phyloP scores from a whole-genome alignment of 164 flowering plant species.

The Aristolochia californica region DNA sequence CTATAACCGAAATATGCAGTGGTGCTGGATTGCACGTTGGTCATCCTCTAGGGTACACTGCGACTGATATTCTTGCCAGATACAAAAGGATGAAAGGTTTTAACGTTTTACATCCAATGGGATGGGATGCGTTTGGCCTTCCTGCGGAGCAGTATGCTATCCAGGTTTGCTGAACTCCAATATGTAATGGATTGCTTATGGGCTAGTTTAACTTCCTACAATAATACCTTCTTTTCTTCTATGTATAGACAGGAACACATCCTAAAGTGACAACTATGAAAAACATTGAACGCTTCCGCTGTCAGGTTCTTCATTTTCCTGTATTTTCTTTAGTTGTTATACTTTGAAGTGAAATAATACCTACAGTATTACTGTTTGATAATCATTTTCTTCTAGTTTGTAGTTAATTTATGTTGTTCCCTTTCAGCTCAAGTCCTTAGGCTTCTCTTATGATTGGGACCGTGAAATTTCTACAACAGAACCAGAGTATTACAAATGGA shows the following conservation, averaged over 20 bases:
- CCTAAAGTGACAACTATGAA: constrained; percentile 74
- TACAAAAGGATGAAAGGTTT: constrained; percentile 90
- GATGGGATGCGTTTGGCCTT: constrained; percentile 99
- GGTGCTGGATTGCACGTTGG: constrained; percentile 98
- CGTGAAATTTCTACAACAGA: constrained; percentile 92
- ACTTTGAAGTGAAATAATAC: neutral
- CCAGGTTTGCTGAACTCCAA: constrained; percentile 32
- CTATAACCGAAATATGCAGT: constrained; percentile 42
- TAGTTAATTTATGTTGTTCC: constrained; percentile 7
- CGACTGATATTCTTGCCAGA: constrained; percentile 90
- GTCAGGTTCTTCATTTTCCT: constrained; percentile 48
- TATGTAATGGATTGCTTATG: too few species aligned
- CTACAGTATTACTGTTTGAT: neutral
- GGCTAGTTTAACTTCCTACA: too few species aligned
- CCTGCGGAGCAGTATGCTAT: constrained; percentile 99
- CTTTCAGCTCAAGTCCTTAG: constrained; percentile 77
- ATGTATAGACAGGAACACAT: constrained; percentile 85
- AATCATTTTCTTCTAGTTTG: neutral
- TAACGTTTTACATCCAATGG: constrained; percentile 99
- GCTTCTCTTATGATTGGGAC: constrained; percentile 98
- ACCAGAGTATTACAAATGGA: constrained; percentile 93
- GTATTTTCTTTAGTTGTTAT: neutral
- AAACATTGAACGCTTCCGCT: constrained; percentile 75
- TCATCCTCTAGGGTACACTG: constrained; percentile 96
- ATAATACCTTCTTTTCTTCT: neutral